A percentile compares a stretch with the other conserved stretches of the same genome.
Evolutionary conservation across 768 basidiomycete species (phyloP).

Genomic region (Tephrocybe rancida): DNA sequence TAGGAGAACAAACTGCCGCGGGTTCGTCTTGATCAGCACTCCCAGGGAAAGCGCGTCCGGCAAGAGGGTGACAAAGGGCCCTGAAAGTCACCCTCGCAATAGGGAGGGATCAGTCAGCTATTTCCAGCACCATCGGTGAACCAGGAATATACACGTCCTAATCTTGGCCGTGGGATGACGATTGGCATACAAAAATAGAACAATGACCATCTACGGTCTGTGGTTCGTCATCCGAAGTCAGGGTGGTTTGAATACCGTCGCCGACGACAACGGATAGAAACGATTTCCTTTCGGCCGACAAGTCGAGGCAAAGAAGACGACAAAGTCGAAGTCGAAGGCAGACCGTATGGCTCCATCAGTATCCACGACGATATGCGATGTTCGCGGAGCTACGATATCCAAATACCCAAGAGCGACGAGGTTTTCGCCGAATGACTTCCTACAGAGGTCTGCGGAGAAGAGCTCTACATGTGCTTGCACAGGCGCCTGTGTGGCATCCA

Average conservation of each 20-base stretch:
- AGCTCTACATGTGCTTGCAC: background rate
- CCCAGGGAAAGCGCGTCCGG: too few relatives aligned
- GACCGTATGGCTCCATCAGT: background rate
- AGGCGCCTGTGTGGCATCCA: conserved; percentile 1
- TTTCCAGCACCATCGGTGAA: too few relatives aligned
- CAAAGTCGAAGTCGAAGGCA: background rate
- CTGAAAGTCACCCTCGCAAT: too few relatives aligned
- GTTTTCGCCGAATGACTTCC: conserved; percentile 1
- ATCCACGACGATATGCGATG: conserved; percentile 4
- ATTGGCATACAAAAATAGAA: background rate
- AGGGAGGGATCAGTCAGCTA: too few relatives aligned
- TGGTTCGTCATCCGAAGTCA: background rate
- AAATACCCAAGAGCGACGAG: background rate
- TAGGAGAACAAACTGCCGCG: too few relatives aligned
- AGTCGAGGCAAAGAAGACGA: background rate
- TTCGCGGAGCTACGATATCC: conserved; percentile 2
- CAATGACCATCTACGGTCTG: too few relatives aligned
- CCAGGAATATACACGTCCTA: too few relatives aligned
- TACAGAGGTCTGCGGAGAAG: background rate
- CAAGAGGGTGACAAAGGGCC: too few relatives aligned
- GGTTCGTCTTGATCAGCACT: too few relatives aligned
- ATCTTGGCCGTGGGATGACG: background rate
- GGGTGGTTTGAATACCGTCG: background rate
- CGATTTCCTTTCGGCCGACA: conserved; percentile 1
- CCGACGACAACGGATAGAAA: background rate